Evolutionary conservation across 2,329 filamentous ascomycete species (phyloP).

Genomic region (Ophiocordyceps polyrhachis-furcata): DNA sequence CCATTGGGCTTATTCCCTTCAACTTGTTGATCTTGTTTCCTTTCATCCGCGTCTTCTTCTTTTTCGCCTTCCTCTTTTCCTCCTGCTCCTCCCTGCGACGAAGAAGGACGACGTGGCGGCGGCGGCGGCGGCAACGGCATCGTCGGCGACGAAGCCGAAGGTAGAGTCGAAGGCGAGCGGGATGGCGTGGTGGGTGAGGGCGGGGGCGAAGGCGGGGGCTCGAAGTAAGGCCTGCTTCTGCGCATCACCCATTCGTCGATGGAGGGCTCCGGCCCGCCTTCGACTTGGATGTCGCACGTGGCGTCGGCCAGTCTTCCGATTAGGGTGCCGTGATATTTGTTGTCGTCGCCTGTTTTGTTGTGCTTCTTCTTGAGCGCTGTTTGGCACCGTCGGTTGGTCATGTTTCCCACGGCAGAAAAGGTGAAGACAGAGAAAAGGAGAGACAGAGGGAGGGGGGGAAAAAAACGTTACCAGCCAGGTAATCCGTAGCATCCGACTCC

Average conservation of each 20-base stretch:
- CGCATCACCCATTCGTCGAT: slow-evolving; percentile 19
- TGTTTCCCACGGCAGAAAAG: no score
- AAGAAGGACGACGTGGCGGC: not conserved
- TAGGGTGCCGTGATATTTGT: slow-evolving; percentile 68
- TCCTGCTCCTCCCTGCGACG: not conserved
- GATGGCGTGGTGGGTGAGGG: not conserved
- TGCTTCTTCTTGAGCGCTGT: slow-evolving; percentile 86
- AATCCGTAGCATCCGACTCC: slow-evolving; percentile 47
- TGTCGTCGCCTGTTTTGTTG: slow-evolving; percentile 73
- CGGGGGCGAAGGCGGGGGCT: not conserved
- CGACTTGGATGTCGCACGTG: slow-evolving; percentile 48
- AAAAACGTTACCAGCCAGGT: slow-evolving; percentile 39
- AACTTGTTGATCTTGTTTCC: no score
- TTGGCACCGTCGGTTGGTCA: no score
- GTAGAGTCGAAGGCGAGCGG: not conserved
- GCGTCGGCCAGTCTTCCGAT: slow-evolving; percentile 58
- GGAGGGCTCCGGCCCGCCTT: slow-evolving; percentile 40
- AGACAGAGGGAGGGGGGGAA: not conserved
- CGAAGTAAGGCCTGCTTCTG: slow-evolving; percentile 5
- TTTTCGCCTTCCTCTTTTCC: not conserved
- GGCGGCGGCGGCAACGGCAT: not conserved
- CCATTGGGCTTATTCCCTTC: no score
- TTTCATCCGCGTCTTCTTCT: not conserved
- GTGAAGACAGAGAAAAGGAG: not conserved
- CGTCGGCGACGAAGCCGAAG: not conserved